phyloP scores from a whole-genome alignment of 1,284 basidiomycete genomes.

The Ceratobasidium sp. region DNA sequence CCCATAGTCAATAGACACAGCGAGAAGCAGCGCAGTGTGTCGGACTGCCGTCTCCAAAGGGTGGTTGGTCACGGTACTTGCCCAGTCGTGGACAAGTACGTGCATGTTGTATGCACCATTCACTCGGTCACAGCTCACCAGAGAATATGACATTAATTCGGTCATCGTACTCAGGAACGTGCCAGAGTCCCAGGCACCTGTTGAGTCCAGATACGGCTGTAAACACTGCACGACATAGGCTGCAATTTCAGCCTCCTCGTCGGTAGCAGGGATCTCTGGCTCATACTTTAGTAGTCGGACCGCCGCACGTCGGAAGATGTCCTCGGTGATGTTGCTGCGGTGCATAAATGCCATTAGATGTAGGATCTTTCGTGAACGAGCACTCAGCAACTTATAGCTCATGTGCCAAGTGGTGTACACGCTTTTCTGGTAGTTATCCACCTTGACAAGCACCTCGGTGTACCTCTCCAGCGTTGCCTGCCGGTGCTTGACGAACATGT shows the following conservation, averaged over 20 bases:
- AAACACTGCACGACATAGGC: neutral
- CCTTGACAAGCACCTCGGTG: neutral
- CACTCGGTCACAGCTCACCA: neutral
- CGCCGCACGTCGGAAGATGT: slow-evolving; percentile 27
- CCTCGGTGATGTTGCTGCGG: neutral
- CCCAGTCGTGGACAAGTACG: slow-evolving; percentile 24
- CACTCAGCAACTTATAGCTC: neutral
- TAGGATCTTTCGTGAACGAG: neutral
- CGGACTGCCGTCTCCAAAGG: neutral
- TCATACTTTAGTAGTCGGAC: neutral
- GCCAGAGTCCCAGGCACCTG: neutral
- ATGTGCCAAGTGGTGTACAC: slow-evolving; percentile 22
- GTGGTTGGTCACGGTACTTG: neutral
- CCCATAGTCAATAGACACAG: slow-evolving; percentile 2
- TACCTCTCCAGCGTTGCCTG: neutral
- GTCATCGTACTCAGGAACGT: slow-evolving; percentile 2
- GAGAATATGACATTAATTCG: slow-evolving; percentile 12
- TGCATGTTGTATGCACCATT: neutral
- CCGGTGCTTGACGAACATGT: neutral
- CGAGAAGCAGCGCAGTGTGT: neutral
- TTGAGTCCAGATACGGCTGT: neutral
- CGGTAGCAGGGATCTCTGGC: neutral
- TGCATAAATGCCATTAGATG: slow-evolving; percentile 18
- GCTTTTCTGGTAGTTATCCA: neutral
- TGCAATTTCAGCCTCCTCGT: neutral